Conservation (phyloP, 73 alveolate genomes). For the Paramecium sonneborni region DNA sequence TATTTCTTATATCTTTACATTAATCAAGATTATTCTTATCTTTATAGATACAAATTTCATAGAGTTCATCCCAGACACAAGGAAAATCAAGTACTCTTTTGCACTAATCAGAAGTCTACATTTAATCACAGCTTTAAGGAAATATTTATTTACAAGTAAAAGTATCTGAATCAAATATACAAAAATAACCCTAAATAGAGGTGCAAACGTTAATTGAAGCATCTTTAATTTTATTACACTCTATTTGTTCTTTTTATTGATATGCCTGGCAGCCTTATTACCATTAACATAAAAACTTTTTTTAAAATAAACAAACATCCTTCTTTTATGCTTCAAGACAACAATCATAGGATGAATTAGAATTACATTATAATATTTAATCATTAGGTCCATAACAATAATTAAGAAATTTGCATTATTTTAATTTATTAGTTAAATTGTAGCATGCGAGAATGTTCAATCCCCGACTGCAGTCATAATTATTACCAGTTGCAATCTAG, state of each 20-base stretch:
- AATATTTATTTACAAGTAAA: background rate
- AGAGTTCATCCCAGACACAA: background rate
- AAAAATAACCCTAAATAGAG: background rate
- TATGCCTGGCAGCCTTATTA: background rate
- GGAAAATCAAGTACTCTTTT: background rate
- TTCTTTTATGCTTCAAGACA: background rate
- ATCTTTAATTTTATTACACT: too few relatives aligned
- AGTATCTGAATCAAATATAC: background rate
- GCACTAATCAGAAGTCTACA: background rate
- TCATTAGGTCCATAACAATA: background rate
- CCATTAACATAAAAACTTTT: background rate
- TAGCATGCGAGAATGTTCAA: background rate
- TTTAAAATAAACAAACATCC: background rate
- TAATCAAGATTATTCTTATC: background rate
- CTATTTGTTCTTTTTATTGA: too few relatives aligned
- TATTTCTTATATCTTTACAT: background rate
- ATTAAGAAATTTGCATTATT: background rate
- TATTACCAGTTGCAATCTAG: background rate
- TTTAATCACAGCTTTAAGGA: background rate
- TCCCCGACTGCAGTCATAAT: background rate
- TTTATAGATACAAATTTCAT: background rate
- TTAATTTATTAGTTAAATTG: background rate
- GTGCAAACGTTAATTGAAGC: background rate
- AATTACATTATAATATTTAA: background rate
- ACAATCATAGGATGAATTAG: background rate